Base-by-base conservation (phyloP, 1,139 yeast species). In the Zhuliangozyma parablackwelliae region DNA sequence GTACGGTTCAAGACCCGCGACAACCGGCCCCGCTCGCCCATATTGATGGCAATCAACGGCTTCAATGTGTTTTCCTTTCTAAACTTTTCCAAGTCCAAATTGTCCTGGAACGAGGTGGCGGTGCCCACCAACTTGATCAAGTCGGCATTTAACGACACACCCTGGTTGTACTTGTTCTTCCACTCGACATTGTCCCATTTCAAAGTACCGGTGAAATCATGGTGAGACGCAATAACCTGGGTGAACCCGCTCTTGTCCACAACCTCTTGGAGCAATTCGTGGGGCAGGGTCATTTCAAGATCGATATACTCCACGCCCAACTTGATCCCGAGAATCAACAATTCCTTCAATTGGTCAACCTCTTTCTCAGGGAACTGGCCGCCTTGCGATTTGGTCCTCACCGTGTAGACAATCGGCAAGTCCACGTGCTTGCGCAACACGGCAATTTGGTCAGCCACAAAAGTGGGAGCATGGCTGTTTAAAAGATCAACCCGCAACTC, bases 21-120 rank as follows among this genome's bases (percentile, higher is more conserved):
- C 41, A 89, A 65, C 53, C 81, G 85, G 21, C 97, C 97, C 13
- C 59, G 49, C 37, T 68, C 75, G 3, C 94, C 85, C 84, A 83
- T 80, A 57, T 92, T 92, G 49, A 86, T 80, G 10, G 94, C 92
- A 61, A 89, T 78, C 53, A 90, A 68, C 4, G 96, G 96, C 44
- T 72, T 70, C 11, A 55, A 45, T 3, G 64, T 60, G 51, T 80
- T 80, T 3, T 56, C 32, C 1, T 61, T 43, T 55, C 90, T 77
- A 68, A 90, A 92, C 21, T 58, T 56, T 56, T 88, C 96, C 42
- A 90, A 67, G 2, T 62, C 64, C 44, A 83, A 62, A 58, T 92
- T 92, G 54, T 89, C 96, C 31, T 65, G 63, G 50, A 86, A 69
- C 1, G 61, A 50, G 2, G 63, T 54, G 7, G 97, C 96, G 37